Base-by-base conservation (phyloP, 352 stramenopile genomes). In the Blastocystis sp. region DNA sequence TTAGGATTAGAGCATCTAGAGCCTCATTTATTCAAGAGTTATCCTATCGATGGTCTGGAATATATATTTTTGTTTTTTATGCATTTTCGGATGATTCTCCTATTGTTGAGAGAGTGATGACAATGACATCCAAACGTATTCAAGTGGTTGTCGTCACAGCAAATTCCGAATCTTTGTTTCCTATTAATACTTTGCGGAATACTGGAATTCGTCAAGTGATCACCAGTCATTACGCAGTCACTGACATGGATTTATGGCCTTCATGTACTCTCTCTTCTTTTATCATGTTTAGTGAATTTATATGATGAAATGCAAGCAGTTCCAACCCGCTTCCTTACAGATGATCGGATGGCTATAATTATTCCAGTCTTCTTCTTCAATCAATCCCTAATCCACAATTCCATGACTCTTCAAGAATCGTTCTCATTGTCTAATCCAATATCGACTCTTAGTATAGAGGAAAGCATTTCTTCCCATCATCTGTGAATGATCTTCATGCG, bases 161-260 rank as follows among this genome's bases (percentile, higher is more conserved):
- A 49, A n/a, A 74, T 27, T n/a, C 21, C 5, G 16, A 19, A 4
- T 21, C 21, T 19, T 5, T 52, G 14, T 81, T 81, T 67, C 71
- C 71, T 21, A 43, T 81, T 9, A 81, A 81, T 42, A 65, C 19
- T 29, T 63, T 81, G 37, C 51, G 71, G 1, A 81, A 81, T 27
- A 35, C 49, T 24, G 71, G 51, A n/a, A 81, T 81, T 42, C 35
- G 24, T 19, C 29, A 81, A 32, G 71, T 81, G 29, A n/a, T 29
- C 1, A 81, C 71, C 1, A 51, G 35, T 24, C 71, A 81, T 21
- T 81, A 63, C 37, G 39, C 35, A 32, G 51, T 81, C 1, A 81
- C 37, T 24, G 71, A 81, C 21, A 81, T 81, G 71, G 71, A 81
- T 67, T 39, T 81, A 52, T 81, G 71, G 71, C 71, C 71, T 27